phyloP scores from a whole-genome alignment of 73 alveolate species.

The Diophrys sp. region DNA sequence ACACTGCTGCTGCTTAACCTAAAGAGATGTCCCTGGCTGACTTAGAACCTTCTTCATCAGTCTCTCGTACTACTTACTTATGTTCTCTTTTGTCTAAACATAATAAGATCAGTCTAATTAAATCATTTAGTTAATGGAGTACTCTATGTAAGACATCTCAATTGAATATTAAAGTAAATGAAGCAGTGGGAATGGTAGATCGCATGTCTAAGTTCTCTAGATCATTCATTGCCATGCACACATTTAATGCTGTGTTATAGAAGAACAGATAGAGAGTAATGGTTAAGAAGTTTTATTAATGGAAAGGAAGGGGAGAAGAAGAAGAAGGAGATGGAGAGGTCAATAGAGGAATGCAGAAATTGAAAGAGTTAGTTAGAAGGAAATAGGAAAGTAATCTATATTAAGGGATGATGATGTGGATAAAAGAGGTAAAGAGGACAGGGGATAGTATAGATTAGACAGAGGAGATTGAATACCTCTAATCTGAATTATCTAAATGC shows the following conservation, averaged over 20 bases:
- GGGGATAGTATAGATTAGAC: background rate
- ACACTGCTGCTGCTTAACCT: background rate
- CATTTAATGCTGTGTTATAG: background rate
- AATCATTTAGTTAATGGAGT: background rate
- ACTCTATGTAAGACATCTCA: background rate
- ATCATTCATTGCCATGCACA: background rate
- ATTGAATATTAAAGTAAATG: background rate
- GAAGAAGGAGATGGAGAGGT: background rate
- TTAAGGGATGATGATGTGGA: background rate
- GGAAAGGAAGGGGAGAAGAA: background rate
- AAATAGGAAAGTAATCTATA: background rate
- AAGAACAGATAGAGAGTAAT: background rate
- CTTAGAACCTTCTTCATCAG: too few species aligned
- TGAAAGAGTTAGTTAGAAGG: background rate
- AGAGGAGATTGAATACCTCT: background rate
- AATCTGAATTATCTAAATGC: background rate
- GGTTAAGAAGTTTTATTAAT: background rate
- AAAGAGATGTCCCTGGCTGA: background rate
- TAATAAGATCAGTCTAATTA: background rate
- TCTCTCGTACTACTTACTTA: background rate
- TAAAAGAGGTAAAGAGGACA: background rate
- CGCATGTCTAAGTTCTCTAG: background rate
- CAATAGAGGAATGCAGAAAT: background rate
- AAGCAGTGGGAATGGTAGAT: background rate
- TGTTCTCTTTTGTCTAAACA: background rate